Conservation (phyloP, 2,329 filamentous ascomycete species). For the Fusarium globosum region DNA sequence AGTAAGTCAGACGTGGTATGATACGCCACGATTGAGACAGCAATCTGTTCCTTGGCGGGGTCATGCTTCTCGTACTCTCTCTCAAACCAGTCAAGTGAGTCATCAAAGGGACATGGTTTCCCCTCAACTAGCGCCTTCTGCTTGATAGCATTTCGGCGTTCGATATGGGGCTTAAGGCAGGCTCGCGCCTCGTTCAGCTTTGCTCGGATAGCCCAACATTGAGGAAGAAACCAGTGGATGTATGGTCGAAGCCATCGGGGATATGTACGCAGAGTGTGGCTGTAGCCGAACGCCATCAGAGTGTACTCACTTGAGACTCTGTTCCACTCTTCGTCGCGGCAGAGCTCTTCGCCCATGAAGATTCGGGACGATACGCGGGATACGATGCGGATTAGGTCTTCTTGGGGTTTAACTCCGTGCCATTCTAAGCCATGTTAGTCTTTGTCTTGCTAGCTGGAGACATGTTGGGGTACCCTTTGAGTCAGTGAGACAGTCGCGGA, state of each 20-base stretch:
- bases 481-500: neutral
- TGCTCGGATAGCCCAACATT: slow-evolving; percentile 47
- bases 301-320: slow-evolving; percentile 50
- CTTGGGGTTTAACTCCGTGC: neutral
- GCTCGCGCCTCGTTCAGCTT: slow-evolving; percentile 42
- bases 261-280: too few relatives aligned
- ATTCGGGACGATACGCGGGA: slow-evolving; percentile 6
- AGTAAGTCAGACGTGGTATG: slow-evolving; percentile 60
- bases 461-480: too few relatives aligned
- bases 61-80: slow-evolving; percentile 50
- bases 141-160: slow-evolving; percentile 49
- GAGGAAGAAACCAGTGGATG: slow-evolving; percentile 56
- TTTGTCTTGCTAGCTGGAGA: too few relatives aligned
- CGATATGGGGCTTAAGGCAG: neutral
- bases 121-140: neutral
- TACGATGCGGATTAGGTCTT: neutral
- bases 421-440: neutral
- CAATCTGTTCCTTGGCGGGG: slow-evolving; percentile 24
- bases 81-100: slow-evolving; percentile 67
- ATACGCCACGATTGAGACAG: slow-evolving; percentile 60
- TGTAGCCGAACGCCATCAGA: too few relatives aligned
- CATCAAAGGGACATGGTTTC: slow-evolving; percentile 30
- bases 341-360: slow-evolving; percentile 51
- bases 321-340: slow-evolving; percentile 59
- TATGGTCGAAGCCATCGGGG: slow-evolving; percentile 56